A percentile compares a stretch with the other conserved stretches of the same genome.
Evolutionary conservation across 352 stramenopile genomes (phyloP).

Genomic region (Phytopythium cucurbitacearum): DNA sequence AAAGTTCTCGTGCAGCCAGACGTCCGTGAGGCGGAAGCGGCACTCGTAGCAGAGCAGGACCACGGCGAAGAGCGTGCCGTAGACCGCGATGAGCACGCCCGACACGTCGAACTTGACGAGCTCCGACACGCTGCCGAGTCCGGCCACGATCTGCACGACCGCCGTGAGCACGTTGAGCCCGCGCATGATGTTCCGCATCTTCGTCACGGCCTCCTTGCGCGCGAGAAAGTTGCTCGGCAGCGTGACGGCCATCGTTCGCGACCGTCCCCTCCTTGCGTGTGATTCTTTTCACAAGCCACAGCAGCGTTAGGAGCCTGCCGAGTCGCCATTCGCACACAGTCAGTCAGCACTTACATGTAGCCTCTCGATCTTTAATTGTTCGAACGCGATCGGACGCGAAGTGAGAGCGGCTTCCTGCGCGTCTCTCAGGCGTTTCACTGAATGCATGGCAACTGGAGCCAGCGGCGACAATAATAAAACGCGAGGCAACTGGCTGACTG

Average conservation of each 20-base stretch:
- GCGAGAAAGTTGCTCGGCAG: constrained; percentile 10
- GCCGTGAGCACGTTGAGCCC: constrained; percentile 41
- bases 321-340: too few species aligned
- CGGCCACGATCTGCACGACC: constrained; percentile 31
- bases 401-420: too few species aligned
- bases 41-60: constrained; percentile 53
- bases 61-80: constrained; percentile 40
- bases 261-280: too few species aligned
- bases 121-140: constrained; percentile 34
- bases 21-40: constrained; percentile 37
- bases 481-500: neutral
- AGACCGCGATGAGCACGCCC: constrained; percentile 44
- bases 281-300: too few species aligned
- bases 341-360: too few species aligned
- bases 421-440: neutral
- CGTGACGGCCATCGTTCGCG: constrained; percentile 1
- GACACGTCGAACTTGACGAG: constrained; percentile 34
- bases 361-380: too few species aligned
- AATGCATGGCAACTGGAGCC: neutral
- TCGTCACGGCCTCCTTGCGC: constrained; percentile 19
- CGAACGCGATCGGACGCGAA: too few species aligned
- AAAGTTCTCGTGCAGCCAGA: constrained; percentile 47
- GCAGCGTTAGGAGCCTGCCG: too few species aligned
- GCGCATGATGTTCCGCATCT: constrained; percentile 23
- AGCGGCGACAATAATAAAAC: too few species aligned